Percentiles rank a stretch among this genome's conserved stretches.
phyloP scores from a whole-genome alignment of 768 basidiomycete species.

The Mycena sanguinolenta region DNA sequence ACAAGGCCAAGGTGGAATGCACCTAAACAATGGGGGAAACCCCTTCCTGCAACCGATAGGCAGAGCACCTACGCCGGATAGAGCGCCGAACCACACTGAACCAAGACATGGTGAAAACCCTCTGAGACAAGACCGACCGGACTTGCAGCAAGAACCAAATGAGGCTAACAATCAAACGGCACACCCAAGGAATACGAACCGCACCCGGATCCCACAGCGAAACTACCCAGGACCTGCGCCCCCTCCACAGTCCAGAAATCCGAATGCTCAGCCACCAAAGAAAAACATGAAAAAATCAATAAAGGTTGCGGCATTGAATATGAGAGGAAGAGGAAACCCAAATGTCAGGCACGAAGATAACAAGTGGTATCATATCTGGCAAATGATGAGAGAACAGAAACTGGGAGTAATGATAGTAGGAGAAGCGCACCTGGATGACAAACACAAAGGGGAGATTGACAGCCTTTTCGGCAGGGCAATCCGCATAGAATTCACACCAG shows the following conservation, averaged over 20 bases:
- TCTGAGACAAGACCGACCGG: too few relatives aligned
- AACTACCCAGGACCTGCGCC: constrained; percentile 16
- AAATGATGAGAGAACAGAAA: too few relatives aligned
- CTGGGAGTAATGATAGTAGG: too few relatives aligned
- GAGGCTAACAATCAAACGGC: not conserved
- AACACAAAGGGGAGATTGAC: not conserved
- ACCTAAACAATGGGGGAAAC: not conserved
- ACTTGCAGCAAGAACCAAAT: too few relatives aligned
- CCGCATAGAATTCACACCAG: not conserved
- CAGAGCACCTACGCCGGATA: too few relatives aligned
- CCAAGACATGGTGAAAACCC: too few relatives aligned
- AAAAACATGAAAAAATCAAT: constrained; percentile 28
- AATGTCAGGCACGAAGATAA: too few relatives aligned
- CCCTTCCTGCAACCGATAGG: not conserved
- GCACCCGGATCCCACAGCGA: not conserved
- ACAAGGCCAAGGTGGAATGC: not conserved
- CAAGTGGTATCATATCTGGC: too few relatives aligned
- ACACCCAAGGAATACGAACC: not conserved
- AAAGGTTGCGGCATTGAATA: not conserved
- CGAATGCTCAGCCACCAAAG: not conserved
- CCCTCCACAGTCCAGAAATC: not conserved
- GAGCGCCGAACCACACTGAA: too few relatives aligned
- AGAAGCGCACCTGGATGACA: too few relatives aligned
- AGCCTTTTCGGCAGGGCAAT: not conserved
- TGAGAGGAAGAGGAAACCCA: too few relatives aligned